Conservation (phyloP, 169 alveolate genomes). For the Plasmodium sp. region DNA sequence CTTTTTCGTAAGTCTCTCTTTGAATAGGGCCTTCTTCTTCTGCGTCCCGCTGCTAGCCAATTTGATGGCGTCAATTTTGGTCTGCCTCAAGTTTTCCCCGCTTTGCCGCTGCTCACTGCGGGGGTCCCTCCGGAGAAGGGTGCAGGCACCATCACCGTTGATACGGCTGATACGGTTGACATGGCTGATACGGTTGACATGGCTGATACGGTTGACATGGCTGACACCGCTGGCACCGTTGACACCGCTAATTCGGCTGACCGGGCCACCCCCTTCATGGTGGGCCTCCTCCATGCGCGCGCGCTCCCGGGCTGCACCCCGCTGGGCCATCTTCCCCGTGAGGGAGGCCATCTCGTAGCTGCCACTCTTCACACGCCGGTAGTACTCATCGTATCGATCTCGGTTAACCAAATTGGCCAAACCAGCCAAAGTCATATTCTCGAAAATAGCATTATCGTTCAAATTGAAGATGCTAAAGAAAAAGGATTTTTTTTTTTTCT, state of each 20-base stretch:
- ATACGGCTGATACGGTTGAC: background rate
- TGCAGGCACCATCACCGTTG: background rate
- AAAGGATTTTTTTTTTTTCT: slow-evolving; percentile 26
- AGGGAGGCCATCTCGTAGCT: background rate
- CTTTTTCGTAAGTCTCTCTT: background rate
- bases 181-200: background rate
- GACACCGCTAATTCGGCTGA: background rate
- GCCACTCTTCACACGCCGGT: background rate
- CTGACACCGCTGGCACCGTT: background rate
- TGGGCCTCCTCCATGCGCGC: background rate
- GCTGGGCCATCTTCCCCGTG: background rate
- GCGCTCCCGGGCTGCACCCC: background rate
- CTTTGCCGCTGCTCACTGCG: background rate
- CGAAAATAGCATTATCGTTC: slow-evolving; percentile 30
- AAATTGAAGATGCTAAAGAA: slow-evolving; percentile 33
- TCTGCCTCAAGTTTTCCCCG: background rate
- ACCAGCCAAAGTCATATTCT: background rate
- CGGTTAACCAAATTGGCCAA: slow-evolving; percentile 21
- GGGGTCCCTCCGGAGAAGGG: background rate
- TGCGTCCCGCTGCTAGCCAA: background rate
- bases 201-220: background rate
- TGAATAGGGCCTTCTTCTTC: background rate
- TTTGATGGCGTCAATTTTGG: background rate
- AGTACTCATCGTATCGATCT: slow-evolving; percentile 34
- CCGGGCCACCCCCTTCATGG: background rate